These are phyloP conservation scores for Laburnicola sp. DNA, from an alignment of 2,329 filamentous ascomycete genomes.

Conservation along the genomic window DNA sequence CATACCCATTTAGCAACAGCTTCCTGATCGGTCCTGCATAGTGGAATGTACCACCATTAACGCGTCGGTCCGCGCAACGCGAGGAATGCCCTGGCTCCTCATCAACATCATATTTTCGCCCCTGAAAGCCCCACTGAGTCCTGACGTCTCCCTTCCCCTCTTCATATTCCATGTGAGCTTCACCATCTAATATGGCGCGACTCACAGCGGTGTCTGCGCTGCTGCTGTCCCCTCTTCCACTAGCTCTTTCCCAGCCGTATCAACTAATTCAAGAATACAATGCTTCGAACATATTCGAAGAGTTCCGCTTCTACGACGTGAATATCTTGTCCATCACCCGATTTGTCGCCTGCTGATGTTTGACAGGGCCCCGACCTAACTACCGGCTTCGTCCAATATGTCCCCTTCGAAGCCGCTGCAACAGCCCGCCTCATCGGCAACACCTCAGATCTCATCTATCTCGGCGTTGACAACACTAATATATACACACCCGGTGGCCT, in stretches of 20 bases:
- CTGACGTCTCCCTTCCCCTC: not conserved
- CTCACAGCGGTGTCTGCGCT: slow-evolving; percentile 11
- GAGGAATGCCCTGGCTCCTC: slow-evolving; percentile 15
- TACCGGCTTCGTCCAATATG: slow-evolving; percentile 38
- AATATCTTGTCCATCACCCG: not conserved
- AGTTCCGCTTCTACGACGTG: slow-evolving; percentile 43
- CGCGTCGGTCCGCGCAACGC: slow-evolving; percentile 17
- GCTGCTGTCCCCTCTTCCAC: slow-evolving; percentile 2
- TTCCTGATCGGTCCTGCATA: not conserved
- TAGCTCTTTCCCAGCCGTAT: slow-evolving; percentile 19
- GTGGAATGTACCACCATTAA: slow-evolving; percentile 14
- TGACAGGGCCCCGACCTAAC: slow-evolving; percentile 20
- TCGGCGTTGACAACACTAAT: slow-evolving; percentile 48
- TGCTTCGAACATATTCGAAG: slow-evolving; percentile 43
- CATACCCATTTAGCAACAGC: not conserved
- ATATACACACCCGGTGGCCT: slow-evolving; percentile 25
- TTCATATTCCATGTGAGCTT: slow-evolving; percentile 8
- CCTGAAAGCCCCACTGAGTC: not conserved
- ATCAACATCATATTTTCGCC: slow-evolving; percentile 7
- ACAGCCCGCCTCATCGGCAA: slow-evolving; percentile 41
- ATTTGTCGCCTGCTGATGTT: not conserved
- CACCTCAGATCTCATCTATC: slow-evolving; percentile 33
- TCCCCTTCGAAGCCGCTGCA: slow-evolving; percentile 30
- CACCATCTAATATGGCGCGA: slow-evolving; percentile 11
- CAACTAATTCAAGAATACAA: slow-evolving; percentile 28